Evolutionary conservation across 345 rosid species (phyloP), one percentile per base, ranked within the genome.

Genomic region (Geranium rotundifolium): DNA sequence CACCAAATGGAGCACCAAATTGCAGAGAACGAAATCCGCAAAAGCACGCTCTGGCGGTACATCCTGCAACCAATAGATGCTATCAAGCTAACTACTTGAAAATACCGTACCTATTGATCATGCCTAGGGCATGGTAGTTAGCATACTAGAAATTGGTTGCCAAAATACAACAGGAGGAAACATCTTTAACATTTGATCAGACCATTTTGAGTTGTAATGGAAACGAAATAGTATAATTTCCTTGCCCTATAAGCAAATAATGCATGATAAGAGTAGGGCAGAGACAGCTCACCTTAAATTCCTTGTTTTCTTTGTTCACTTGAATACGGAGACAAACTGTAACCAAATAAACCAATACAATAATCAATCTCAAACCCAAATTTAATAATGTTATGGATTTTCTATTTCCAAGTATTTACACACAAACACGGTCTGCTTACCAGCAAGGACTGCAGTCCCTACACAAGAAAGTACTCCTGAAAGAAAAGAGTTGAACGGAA

Each of bases 231-330:
- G 37, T 31, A 31, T 31, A 31, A 31, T 31, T 31, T 31, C 37
- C 37, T 31, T 31, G 37, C 37, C 3, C n/a, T 31, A 31, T 31
- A 31, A 31, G 7, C 37, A 31, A 31, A 31, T 31, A 31, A 31
- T 31, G 37, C 37, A 31, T 31, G 7, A 31, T 3, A 31, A 31
- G 37, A 31, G 7, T 31, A 31, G 37, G 37, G 27, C 16, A 13
- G 14, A 17, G 39, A 15, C 56, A 60, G 12, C 62, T 65, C 65
- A 87, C 97, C 91, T 87, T 87, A 72, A 90, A 87, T 68, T 95
- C 99, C 79, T 90, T 95, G 87, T 95, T 95, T 75, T 95, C 99
- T 67, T 88, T 95, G 89, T 95, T 95, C 82, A 95, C 97, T 73
- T 95, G 99, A 72, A 95, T 90, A 50, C 97, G 89, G 60, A 95